Evolutionary conservation across 192 early-diverging fungal genomes (phyloP).

Genomic region (Phlyctochytrium arcticum): DNA sequence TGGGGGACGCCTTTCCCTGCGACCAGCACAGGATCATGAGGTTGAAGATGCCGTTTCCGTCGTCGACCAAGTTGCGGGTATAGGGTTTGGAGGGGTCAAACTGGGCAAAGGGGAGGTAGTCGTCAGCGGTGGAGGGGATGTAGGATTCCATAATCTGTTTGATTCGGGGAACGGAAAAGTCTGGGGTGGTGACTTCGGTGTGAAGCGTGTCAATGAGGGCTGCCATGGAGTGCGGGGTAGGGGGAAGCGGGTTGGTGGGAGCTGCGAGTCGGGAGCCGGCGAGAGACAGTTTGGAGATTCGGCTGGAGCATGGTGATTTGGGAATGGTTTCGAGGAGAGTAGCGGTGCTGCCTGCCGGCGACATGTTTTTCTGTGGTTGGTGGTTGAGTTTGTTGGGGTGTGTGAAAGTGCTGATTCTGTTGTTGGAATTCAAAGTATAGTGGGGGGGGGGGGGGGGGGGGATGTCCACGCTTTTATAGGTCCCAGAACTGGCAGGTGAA

Average conservation of each 20-base stretch:
- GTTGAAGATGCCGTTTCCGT: slow-evolving; percentile 90
- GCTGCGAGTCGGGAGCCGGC: too few species aligned
- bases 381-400: too few species aligned
- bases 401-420: too few species aligned
- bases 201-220: slow-evolving; percentile 42
- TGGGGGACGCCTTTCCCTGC: slow-evolving; percentile 65
- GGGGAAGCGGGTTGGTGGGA: not conserved
- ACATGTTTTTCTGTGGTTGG: too few species aligned
- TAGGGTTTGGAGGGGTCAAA: slow-evolving; percentile 64
- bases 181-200: slow-evolving; percentile 41
- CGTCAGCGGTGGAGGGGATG: slow-evolving; percentile 54
- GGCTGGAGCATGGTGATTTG: too few species aligned
- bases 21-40: slow-evolving; percentile 88
- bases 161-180: slow-evolving; percentile 48
- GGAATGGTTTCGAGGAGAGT: too few species aligned
- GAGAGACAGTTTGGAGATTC: too few species aligned
- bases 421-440: too few species aligned
- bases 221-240: slow-evolving; percentile 86
- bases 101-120: slow-evolving; percentile 68
- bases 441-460: too few species aligned
- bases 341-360: too few species aligned
- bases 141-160: slow-evolving; percentile 62
- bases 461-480: too few species aligned
- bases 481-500: too few species aligned
- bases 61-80: slow-evolving; percentile 86